Evolutionary conservation across 2,329 filamentous ascomycete genomes (phyloP).

Genomic region (Penicillium sp.): DNA sequence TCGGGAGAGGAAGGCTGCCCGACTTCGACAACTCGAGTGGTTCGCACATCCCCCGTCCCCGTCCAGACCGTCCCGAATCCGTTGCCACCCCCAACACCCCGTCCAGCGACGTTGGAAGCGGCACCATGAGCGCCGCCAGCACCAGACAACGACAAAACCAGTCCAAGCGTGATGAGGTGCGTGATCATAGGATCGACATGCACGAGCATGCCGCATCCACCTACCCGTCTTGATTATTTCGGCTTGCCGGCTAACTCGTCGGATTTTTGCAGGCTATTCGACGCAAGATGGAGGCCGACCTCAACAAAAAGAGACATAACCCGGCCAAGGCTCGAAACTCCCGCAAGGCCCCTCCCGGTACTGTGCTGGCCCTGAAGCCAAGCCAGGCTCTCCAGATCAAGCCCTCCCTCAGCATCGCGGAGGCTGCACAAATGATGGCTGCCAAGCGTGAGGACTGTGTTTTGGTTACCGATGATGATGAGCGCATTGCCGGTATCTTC

Average conservation of each 20-base stretch:
- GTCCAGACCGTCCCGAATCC: constrained; percentile 63
- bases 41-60: constrained; percentile 66
- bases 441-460: constrained; percentile 98
- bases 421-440: constrained; percentile 97
- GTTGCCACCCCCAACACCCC: constrained; percentile 38
- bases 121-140: constrained; percentile 81
- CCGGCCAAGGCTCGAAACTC: constrained; percentile 78
- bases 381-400: constrained; percentile 98
- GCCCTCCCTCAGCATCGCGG: constrained; percentile 87
- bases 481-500: constrained; percentile 97
- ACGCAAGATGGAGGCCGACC: constrained; percentile 92
- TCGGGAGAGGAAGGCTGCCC: constrained; percentile 58
- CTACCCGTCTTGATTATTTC: background rate
- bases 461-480: constrained; percentile 95
- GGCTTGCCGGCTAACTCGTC: constrained; percentile 7
- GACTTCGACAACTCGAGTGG: constrained; percentile 55
- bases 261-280: constrained; percentile 76
- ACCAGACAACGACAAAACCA: constrained; percentile 95
- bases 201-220: background rate
- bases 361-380: constrained; percentile 91
- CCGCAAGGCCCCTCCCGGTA: constrained; percentile 93
- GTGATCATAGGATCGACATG: constrained; percentile 30
- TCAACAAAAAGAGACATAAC: constrained; percentile 94
- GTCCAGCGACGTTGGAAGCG: constrained; percentile 59
- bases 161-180: constrained; percentile 96